These are phyloP conservation scores for Trapa bicornis DNA, from an alignment of 345 rosid genomes.

Conservation along the genomic window DNA sequence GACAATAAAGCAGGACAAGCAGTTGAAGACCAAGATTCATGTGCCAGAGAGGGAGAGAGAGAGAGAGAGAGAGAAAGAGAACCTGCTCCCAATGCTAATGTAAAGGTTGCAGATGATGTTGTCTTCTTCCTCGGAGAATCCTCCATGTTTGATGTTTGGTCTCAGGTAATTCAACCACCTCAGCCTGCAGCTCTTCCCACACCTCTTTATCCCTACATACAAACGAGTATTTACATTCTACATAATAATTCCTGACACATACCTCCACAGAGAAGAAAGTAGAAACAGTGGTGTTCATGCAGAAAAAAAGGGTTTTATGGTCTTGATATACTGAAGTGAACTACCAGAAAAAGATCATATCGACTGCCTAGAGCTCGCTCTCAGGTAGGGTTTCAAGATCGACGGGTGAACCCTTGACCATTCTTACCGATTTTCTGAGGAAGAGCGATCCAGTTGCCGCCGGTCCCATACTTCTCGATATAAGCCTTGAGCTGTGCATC, in stretches of 20 bases:
- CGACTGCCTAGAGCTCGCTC: no score
- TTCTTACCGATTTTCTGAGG: slow-evolving; percentile 83
- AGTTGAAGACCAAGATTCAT: slow-evolving; percentile 5
- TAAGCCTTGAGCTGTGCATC: slow-evolving; percentile 84
- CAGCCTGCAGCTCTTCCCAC: slow-evolving; percentile 98
- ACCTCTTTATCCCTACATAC: slow-evolving; percentile 72
- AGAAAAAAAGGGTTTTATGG: neutral
- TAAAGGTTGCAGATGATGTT: slow-evolving; percentile 95
- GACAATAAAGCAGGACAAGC: slow-evolving; percentile 4
- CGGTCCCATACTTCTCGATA: slow-evolving; percentile 75
- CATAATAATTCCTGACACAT: neutral
- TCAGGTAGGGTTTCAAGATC: neutral
- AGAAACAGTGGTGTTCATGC: neutral
- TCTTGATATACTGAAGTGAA: neutral
- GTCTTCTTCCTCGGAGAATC: slow-evolving; percentile 99
- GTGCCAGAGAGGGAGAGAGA: slow-evolving; percentile 1
- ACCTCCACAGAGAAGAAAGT: neutral
- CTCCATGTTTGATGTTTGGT: slow-evolving; percentile 96
- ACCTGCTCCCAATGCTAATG: slow-evolving; percentile 99
- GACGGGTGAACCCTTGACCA: neutral
- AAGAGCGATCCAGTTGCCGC: slow-evolving; percentile 96
- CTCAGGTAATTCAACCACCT: slow-evolving; percentile 98
- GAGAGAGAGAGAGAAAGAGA: slow-evolving; percentile 7
- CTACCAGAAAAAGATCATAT: neutral
- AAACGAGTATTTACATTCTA: neutral